Evolutionary conservation across 2,329 filamentous ascomycete species (phyloP).

Genomic region (Pseudocercospora pini-densiflorae): DNA sequence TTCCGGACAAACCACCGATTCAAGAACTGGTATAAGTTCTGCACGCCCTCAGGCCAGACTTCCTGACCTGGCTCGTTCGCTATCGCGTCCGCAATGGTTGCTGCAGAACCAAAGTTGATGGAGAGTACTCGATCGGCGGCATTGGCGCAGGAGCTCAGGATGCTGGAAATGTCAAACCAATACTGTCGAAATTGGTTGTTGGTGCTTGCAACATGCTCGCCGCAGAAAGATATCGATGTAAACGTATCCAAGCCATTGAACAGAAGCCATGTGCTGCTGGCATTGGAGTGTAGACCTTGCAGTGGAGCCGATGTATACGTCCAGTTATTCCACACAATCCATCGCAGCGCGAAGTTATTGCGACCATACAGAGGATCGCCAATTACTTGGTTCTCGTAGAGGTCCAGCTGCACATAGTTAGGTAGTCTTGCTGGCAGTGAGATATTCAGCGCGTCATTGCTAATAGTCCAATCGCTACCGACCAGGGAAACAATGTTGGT

Average conservation of each 20-base stretch:
- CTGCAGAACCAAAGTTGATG: conserved; percentile 63
- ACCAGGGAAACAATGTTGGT: conserved; percentile 49
- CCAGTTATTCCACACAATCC: conserved; percentile 64
- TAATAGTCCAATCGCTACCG: conserved; percentile 38
- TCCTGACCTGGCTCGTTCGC: conserved; percentile 52
- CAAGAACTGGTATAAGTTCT: conserved; percentile 56
- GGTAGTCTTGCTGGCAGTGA: conserved; percentile 61
- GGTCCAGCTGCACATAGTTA: conserved; percentile 64
- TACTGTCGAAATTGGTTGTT: conserved; percentile 69
- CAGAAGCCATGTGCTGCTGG: conserved; percentile 57
- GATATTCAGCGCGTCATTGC: conserved; percentile 53
- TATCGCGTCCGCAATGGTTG: conserved; percentile 58
- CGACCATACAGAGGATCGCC: conserved; percentile 59
- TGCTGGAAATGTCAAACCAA: conserved; percentile 59
- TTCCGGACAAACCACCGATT: conserved; percentile 64
- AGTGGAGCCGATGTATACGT: conserved; percentile 61
- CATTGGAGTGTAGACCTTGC: conserved; percentile 43
- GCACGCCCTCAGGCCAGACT: conserved; percentile 57
- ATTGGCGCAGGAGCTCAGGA: conserved; percentile 49
- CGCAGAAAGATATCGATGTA: conserved; percentile 60
- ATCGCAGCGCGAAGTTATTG: conserved; percentile 64
- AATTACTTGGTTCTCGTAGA: conserved; percentile 59
- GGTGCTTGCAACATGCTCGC: conserved; percentile 58
- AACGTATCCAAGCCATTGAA: conserved; percentile 69
- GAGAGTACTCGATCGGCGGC: conserved; percentile 45